Percentiles rank a stretch among this genome's conserved stretches.
These are phyloP conservation scores for Phytopythium vexans DNA, from an alignment of 352 stramenopile species.

Conservation along the genomic window DNA sequence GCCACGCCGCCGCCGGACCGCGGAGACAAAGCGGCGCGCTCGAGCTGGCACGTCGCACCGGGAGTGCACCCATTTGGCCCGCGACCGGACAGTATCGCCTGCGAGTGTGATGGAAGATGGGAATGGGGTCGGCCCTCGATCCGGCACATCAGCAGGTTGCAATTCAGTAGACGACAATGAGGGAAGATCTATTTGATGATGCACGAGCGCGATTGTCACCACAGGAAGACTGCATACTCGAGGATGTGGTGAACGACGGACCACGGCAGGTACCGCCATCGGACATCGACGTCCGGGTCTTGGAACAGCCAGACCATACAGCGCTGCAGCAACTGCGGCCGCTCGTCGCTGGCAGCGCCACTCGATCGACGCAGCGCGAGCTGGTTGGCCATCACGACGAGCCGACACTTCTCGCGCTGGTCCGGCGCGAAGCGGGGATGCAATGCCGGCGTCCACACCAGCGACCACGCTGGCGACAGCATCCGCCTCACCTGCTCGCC, in stretches of 20 bases:
- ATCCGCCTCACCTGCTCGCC: slow-evolving; percentile 34
- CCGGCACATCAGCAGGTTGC: too few relatives aligned
- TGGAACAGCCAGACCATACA: slow-evolving; percentile 4
- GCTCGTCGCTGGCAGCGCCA: not conserved
- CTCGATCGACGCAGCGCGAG: slow-evolving; percentile 16
- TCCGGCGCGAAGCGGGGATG: slow-evolving; percentile 45
- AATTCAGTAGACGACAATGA: too few relatives aligned
- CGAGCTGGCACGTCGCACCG: too few relatives aligned
- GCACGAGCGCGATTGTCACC: slow-evolving; percentile 18
- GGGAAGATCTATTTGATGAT: too few relatives aligned
- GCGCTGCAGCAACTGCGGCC: not conserved
- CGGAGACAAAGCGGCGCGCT: too few relatives aligned
- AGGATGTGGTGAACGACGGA: slow-evolving; percentile 47
- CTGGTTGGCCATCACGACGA: slow-evolving; percentile 55
- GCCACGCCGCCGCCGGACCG: too few relatives aligned
- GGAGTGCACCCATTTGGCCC: too few relatives aligned
- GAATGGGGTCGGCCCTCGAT: too few relatives aligned
- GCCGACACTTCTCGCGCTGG: slow-evolving; percentile 57
- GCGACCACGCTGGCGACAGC: slow-evolving; percentile 50
- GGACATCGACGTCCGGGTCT: slow-evolving; percentile 6
- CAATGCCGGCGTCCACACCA: slow-evolving; percentile 49
- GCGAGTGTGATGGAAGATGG: too few relatives aligned
- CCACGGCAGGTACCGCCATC: slow-evolving; percentile 42
- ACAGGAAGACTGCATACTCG: slow-evolving; percentile 58
- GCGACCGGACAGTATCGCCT: too few relatives aligned